A percentile compares a stretch with the other conserved stretches of the same genome.
Conservation (phyloP, 306 rosid genomes). For the Prunus salicina region DNA sequence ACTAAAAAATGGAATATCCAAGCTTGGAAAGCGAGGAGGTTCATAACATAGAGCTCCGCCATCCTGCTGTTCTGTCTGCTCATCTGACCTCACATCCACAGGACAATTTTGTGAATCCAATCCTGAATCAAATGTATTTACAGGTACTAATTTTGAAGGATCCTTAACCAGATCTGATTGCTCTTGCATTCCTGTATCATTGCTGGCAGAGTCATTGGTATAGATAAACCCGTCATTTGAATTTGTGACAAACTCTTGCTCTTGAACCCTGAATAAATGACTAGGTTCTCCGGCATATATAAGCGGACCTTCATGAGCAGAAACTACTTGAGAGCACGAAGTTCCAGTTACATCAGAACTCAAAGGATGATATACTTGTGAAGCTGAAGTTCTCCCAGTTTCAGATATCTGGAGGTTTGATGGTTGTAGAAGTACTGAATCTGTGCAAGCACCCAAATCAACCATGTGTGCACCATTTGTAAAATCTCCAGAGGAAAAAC, state of each 20-base stretch:
- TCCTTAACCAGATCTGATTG: slow-evolving; percentile 43
- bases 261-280: slow-evolving; percentile 49
- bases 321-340: slow-evolving; percentile 41
- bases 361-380: slow-evolving; percentile 36
- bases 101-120: slow-evolving; percentile 43
- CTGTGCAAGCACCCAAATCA: slow-evolving; percentile 44
- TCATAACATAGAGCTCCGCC: slow-evolving; percentile 76
- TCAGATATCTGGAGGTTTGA: slow-evolving; percentile 38
- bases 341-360: slow-evolving; percentile 34
- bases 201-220: slow-evolving; percentile 47
- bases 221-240: slow-evolving; percentile 45
- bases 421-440: slow-evolving; percentile 48
- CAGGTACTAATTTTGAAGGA: slow-evolving; percentile 60
- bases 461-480: slow-evolving; percentile 27
- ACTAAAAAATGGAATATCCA: slow-evolving; percentile 89
- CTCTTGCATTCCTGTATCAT: slow-evolving; percentile 41
- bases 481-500: slow-evolving; percentile 49
- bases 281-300: slow-evolving; percentile 39
- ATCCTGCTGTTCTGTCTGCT: slow-evolving; percentile 49
- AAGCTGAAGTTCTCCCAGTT: slow-evolving; percentile 33
- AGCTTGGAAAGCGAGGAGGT: slow-evolving; percentile 94
- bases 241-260: slow-evolving; percentile 49
- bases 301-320: slow-evolving; percentile 51
- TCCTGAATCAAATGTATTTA: slow-evolving; percentile 54
- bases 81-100: slow-evolving; percentile 35